phyloP scores from a whole-genome alignment of 306 rosid species.

The Citrullus amarus region DNA sequence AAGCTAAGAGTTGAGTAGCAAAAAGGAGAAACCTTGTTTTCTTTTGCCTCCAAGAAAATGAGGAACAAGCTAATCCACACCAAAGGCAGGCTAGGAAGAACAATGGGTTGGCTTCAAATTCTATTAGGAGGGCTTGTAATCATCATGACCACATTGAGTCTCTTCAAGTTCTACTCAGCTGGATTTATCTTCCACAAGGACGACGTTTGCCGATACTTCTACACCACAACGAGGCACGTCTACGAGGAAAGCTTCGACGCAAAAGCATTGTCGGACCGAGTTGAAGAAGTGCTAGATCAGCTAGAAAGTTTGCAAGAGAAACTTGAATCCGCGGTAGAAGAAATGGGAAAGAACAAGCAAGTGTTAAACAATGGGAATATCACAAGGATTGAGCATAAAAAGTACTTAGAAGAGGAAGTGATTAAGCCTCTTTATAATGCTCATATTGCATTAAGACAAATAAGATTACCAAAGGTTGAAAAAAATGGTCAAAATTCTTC shows the following conservation, averaged over 20 bases:
- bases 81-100: constrained; percentile 29
- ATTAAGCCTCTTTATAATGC: constrained; percentile 67
- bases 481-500: constrained; percentile 29
- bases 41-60: background rate
- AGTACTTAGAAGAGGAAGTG: constrained; percentile 55
- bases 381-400: constrained; percentile 31
- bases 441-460: constrained; percentile 58
- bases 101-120: constrained; percentile 61
- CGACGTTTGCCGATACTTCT: constrained; percentile 46
- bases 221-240: constrained; percentile 19
- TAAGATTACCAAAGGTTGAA: constrained; percentile 44
- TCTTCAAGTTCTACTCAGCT: constrained; percentile 53
- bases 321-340: constrained; percentile 44
- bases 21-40: constrained; percentile 2
- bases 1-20: background rate
- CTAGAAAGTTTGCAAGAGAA: constrained; percentile 56
- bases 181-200: constrained; percentile 60
- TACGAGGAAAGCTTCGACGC: constrained; percentile 40
- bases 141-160: constrained; percentile 45
- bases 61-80: constrained; percentile 47
- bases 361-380: constrained; percentile 18
- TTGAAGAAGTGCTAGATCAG: constrained; percentile 46
- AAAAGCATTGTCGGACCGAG: constrained; percentile 42
- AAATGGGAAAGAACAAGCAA: constrained; percentile 48
- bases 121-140: constrained; percentile 61